Base-by-base conservation (phyloP, 345 rosid species). In the Dovyalis caffra region DNA sequence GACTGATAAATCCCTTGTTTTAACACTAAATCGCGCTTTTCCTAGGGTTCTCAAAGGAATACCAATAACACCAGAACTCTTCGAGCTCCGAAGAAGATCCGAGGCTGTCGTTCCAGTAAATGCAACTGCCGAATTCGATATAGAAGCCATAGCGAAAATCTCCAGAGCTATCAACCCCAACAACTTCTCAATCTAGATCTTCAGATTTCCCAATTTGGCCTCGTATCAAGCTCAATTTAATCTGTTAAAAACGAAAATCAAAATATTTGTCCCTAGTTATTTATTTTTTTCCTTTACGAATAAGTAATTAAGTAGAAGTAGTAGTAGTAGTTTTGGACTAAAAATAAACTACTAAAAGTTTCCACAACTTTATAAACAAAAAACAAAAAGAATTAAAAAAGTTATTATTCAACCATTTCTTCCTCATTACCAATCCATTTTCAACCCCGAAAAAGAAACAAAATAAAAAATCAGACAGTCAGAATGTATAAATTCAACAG, bases 11-110 rank as follows among this genome's bases (percentile, higher is more conserved):
- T 72, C 85, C 74, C 74, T 85, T 57, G 78, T 84, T 28, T 71
- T 60, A 21, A 71, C 58, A 62, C 77, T 28, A 33, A 88, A 81
- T 56, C 77, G 77, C 21, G 87, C 74, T 69, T 88, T 83, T 14
- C 92, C 94, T 4, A 89, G 74, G 31, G 81, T 76, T 82, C 81
- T 86, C 84, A 92, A 77, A 21, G 95, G 87, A 23, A 90, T 60
- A 23, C 95, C 94, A 61, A 69, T 76, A 49, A 86, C 79, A 15
- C 90, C 86, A 57, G 78, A 81, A 76, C 78, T 77, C 61, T 23
- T 56, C 25, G 91, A 92, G 84, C 97, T 88, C 77, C 92, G 87
- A 51, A 94, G 85, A 85, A 91, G 88, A 87, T 92, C 94, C 68
- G 97, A 92, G 31, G 93, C 89, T 29, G 90, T 68, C 56, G 85